Percentiles rank a stretch among this genome's conserved stretches.
Evolutionary conservation across 2,329 filamentous ascomycete genomes (phyloP).

Genomic region (Ophiosphaerella korrae): DNA sequence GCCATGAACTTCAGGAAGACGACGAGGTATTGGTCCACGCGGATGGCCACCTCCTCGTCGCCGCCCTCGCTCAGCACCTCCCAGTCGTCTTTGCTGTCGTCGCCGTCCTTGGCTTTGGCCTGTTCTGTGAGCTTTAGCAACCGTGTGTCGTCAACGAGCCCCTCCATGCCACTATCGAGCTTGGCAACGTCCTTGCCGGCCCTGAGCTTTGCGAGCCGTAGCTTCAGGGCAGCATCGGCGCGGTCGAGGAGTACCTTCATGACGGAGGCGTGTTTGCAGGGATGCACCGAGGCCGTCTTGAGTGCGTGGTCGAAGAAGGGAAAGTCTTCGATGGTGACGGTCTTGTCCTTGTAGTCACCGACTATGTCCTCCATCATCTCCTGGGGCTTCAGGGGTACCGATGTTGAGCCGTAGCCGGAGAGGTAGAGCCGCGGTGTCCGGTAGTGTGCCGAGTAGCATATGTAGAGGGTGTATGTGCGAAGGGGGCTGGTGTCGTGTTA

Average conservation of each 20-base stretch:
- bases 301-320: conserved; percentile 89
- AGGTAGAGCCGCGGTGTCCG: conserved; percentile 94
- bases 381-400: conserved; percentile 79
- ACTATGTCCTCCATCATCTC: conserved; percentile 97
- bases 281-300: conserved; percentile 96
- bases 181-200: conserved; percentile 61
- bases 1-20: conserved; percentile 81
- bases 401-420: conserved; percentile 81
- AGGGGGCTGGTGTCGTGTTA: conserved; percentile 63
- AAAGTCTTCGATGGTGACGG: conserved; percentile 96
- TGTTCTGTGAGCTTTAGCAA: conserved; percentile 63
- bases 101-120: conserved; percentile 50
- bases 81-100: conserved; percentile 61
- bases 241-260: conserved; percentile 98
- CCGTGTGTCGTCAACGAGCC: conserved; percentile 79
- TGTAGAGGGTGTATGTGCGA: conserved; percentile 97
- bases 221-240: conserved; percentile 88
- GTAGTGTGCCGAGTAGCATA: conserved; percentile 97
- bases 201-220: conserved; percentile 81
- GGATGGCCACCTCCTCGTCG: conserved; percentile 78
- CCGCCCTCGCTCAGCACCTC: conserved; percentile 63
- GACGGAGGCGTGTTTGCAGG: conserved; percentile 94
- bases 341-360: conserved; percentile 97
- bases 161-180: conserved; percentile 72
- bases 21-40: conserved; percentile 86